Base-by-base conservation (phyloP, 129 eudicot species). In the Saposhnikovia divaricata region DNA sequence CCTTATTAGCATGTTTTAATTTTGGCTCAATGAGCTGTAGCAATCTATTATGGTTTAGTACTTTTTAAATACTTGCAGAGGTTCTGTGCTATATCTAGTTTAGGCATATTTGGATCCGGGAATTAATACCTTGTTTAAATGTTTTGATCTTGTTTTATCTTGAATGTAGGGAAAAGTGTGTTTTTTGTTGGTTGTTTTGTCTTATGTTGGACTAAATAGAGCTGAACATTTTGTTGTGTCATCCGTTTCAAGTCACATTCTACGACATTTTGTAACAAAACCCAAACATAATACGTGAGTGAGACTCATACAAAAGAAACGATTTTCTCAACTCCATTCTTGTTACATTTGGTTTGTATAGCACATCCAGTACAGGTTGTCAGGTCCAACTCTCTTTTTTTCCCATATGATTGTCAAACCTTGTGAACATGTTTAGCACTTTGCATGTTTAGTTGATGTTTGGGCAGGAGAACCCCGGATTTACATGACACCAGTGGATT, bases 311-410 rank as follows among this genome's bases (percentile, higher is more conserved):
- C 98, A 27, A 86, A 86, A 81, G 79, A 96, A 90, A 80, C 89
- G 97, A 63, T 96, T 96, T 81, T 95, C 99, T 34, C 98, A 96
- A 78, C 99, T 90, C 80, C 93, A 96, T 72, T 83, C 91, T 14
- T 92, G 97, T 83, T 97, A 95, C 84, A 93, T 95, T 85, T 95
- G 99, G 99, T 95, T 92, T 87, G 99, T 34, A 34, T 92, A 38
- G 97, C 99, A 19, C 97, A 95, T 86, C 93, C 97, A n/a, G 83
- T 85, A 88, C 99, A 95, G 97, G 97, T 93, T 77, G 15, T 87
- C 7, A 74, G 12, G 38, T n/a, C 10, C 10, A 74, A n/a, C 15
- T 12, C 47, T 43, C 77, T 10, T 1, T 59, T 77, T 55, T 72
- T 21, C 37, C 37, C 37, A 34, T 34, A 34, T 34, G 37, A 43